Conservation (phyloP, 352 stramenopile genomes). For the Pythium aquatile region DNA sequence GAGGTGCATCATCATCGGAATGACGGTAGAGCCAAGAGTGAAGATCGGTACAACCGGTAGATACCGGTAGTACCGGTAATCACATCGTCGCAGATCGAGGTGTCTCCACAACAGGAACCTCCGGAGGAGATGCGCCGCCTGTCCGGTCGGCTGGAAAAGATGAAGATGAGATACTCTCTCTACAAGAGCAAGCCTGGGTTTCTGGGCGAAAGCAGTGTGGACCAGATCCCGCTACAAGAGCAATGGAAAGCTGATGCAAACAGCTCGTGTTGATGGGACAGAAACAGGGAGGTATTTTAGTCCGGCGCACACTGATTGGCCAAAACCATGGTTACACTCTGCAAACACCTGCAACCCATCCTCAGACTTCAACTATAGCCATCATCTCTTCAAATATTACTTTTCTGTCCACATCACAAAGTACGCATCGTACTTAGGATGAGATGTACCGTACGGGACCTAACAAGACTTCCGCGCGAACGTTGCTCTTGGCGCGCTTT, state of each 20-base stretch:
- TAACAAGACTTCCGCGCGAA: neutral
- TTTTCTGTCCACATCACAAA: neutral
- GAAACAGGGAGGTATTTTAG: neutral
- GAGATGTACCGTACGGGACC: neutral
- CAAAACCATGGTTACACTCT: neutral
- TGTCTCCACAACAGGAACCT: no score
- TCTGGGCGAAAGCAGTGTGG: neutral
- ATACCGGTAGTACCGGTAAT: no score
- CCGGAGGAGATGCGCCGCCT: neutral
- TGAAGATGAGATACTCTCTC: constrained; percentile 1
- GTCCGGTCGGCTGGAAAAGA: neutral
- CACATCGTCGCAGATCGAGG: no score
- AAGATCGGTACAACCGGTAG: no score
- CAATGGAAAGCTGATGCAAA: constrained; percentile 1
- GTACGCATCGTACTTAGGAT: neutral
- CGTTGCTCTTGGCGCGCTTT: constrained; percentile 10
- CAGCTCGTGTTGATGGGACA: constrained; percentile 7
- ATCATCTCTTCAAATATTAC: neutral
- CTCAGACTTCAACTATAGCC: neutral
- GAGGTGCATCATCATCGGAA: no score
- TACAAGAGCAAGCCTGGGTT: neutral
- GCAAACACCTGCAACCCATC: neutral
- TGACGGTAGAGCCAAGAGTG: no score
- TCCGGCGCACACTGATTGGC: neutral
- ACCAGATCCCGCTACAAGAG: neutral